Base-by-base conservation (phyloP, 2,329 filamentous ascomycete genomes). In the Fusarium denticulatum region DNA sequence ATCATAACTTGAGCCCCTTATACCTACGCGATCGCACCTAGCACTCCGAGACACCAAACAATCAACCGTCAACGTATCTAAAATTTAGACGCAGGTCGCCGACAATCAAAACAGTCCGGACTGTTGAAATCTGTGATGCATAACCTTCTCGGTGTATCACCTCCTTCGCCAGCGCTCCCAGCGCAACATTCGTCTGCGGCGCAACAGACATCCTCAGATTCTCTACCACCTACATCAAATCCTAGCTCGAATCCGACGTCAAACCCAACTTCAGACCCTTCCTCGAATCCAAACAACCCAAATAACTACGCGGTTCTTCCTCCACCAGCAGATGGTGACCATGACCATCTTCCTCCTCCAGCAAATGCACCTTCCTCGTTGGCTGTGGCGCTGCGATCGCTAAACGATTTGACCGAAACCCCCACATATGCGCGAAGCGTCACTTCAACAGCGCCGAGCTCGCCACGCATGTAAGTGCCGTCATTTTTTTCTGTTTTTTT, bases 401-500 rank as follows among this genome's bases (percentile, higher is more conserved):
- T 86, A 72, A 83, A 85, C 72, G 82, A 85, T 68, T 77, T 84
- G 73, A 84, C 85, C 59, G 87, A 88, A 60, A 88, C 88, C 74
- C 88, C 88, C 49, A 86, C 88, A 26, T 87, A 88, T 74, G 85
- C 87, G 61, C 85, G 87, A 70, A 90, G 88, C 78, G 84, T 88
- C 65, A 85, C 86, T 22, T 90, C 89, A 12, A 90, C 89, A 43
- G 88, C 88, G 20, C 88, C 88, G 43, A 87, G 82, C 39, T 90
- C 89, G 32, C 89, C 89, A 52, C 85, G 88, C 79, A 87, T 90
- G 88, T 90, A 80, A 84, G 88, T 82, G 59, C 60, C 58, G 45
- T 71, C 61, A 68, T 69, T 58, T 70, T 62, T 56, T 28, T 42
- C 30, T 56, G 22, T 53, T 49, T 53, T 52, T 71, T 64, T 36